phyloP scores from a whole-genome alignment of 306 rosid species.

The Sechiopsis laciniata region DNA sequence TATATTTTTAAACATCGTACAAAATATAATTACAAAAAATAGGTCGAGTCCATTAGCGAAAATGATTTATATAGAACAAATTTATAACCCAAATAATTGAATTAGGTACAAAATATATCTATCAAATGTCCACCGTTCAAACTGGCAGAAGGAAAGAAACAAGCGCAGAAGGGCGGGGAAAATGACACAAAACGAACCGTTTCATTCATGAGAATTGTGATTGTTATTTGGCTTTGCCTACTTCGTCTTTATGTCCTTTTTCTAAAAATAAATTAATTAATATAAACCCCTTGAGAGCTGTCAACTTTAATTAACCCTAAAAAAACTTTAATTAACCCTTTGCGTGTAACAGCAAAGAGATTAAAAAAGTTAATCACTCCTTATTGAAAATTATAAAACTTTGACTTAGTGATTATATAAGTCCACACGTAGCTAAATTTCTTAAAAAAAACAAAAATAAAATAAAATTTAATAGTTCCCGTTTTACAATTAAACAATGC shows the following conservation, averaged over 20 bases:
- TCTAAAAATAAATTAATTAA: too few species aligned
- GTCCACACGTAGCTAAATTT: constrained; percentile 1
- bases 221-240: background rate
- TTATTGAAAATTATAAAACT: background rate
- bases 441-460: background rate
- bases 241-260: background rate
- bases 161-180: background rate
- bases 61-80: background rate
- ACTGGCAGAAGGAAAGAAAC: background rate
- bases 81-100: background rate
- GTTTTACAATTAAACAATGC: background rate
- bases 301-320: constrained; percentile 6
- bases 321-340: background rate
- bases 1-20: background rate
- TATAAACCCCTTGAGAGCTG: background rate
- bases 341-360: constrained; percentile 14
- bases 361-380: background rate
- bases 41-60: background rate
- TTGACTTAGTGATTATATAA: background rate
- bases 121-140: background rate
- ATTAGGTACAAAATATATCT: background rate
- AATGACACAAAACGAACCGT: constrained; percentile 3
- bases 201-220: background rate
- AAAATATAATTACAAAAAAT: too few species aligned
- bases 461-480: too few species aligned